Percentiles rank a stretch among this genome's conserved stretches.
These are phyloP conservation scores for Curvularia eragrostidis DNA, from an alignment of 2,329 filamentous ascomycete species.

Conservation along the genomic window DNA sequence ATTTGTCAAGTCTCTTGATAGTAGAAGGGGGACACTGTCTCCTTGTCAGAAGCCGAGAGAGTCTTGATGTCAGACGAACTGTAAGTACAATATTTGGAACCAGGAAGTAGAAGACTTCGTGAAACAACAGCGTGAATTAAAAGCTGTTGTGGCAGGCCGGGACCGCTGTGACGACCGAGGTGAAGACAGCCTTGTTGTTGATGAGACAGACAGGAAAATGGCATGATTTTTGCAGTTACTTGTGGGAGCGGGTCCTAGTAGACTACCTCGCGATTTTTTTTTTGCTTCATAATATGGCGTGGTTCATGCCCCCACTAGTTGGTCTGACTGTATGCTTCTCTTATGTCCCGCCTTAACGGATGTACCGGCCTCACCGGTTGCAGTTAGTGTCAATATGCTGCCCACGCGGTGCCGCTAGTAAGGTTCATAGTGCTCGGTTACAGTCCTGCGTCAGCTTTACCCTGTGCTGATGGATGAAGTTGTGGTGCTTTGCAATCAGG, in stretches of 20 bases:
- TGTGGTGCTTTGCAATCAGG: background rate
- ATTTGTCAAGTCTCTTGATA: constrained; percentile 1
- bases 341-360: background rate
- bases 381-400: background rate
- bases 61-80: constrained; percentile 12
- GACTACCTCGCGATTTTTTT: background rate
- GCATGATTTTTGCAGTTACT: constrained; percentile 3
- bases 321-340: constrained; percentile 2
- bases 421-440: background rate
- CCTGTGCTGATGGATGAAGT: background rate
- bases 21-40: background rate
- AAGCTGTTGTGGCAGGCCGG: constrained; percentile 22
- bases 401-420: background rate
- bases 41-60: background rate
- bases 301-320: background rate
- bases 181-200: constrained; percentile 13
- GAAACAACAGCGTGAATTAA: constrained; percentile 32
- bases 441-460: too few species aligned
- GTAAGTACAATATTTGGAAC: constrained; percentile 18
- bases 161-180: constrained; percentile 10
- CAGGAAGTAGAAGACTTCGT: constrained; percentile 28
- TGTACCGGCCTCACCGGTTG: background rate
- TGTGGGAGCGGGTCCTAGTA: background rate
- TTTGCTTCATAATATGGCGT: constrained; percentile 1
- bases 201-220: constrained; percentile 6